Evolutionary conservation across 108 stramenopile species (phyloP), one percentile per base, ranked within the genome.

Genomic region (Skeletonema tropicum): DNA sequence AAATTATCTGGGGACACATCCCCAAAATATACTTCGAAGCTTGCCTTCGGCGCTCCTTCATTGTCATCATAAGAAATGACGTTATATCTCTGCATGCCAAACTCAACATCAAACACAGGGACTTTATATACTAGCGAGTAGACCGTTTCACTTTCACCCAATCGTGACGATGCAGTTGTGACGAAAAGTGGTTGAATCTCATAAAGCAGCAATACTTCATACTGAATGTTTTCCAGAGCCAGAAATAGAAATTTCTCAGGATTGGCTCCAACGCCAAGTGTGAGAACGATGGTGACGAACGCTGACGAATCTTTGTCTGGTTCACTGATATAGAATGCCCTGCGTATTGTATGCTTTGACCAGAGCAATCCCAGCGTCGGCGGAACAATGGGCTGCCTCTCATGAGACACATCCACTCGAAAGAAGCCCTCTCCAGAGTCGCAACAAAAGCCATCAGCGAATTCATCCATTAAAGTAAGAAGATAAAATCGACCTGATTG

Each of bases 401-500:
- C 60, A 12, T 45, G 36, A 26, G 68, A 57, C 26, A 62, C 70
- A 13, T 79, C 76, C 30, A 83, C 82, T n/a, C 76, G 46, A 64
- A 74, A 83, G 38, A 55, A 74, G 12, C 82, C 82, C 19, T 74
- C 61, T n/a, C 82, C 82, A 21, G 57, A 45, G 3, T 58, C 45
- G 32, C 82, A 83, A 32, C 82, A 83, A 46, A 83, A 83, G 26
- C 82, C 82, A 46, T 79, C 76, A 13, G 67, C 76, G 30, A 79
- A 78, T 41, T 83, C 77, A 39, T 83, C 77, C 64, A 83, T 60
- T 10, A 81, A 52, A n/a, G 70, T 60, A 0, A 81, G 49, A 49
- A 83, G 57, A 49, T 79, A 78, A 58, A 77, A 83, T 25, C 82
- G 39, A 6, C 61, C 67, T 4, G 76, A 67, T 1, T 74, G 73